These are phyloP conservation scores for Fusarium brachygibbosum DNA, from an alignment of 2,329 filamentous ascomycete species.

Conservation along the genomic window DNA sequence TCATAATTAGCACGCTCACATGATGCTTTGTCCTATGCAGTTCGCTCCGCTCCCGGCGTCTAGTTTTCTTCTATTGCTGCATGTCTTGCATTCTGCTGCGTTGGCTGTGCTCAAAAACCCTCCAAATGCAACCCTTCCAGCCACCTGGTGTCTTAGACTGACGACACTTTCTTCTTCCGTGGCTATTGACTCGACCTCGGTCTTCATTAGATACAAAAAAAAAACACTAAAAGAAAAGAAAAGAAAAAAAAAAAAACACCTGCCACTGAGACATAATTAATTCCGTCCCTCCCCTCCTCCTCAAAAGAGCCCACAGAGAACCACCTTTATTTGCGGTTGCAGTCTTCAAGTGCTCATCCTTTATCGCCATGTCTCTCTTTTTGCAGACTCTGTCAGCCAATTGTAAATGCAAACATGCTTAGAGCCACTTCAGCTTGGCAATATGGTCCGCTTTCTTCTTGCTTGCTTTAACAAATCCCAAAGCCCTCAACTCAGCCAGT, in stretches of 20 bases:
- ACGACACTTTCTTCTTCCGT: conserved; percentile 29
- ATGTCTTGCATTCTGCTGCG: conserved; percentile 45
- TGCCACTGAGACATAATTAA: conserved; percentile 19
- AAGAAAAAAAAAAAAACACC: conserved; percentile 1
- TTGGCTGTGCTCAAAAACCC: conserved; percentile 36
- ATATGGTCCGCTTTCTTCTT: conserved; percentile 94
- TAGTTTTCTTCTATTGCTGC: conserved; percentile 32
- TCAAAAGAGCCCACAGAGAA: conserved; percentile 15
- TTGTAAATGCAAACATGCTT: conserved; percentile 28
- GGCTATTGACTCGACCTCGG: conserved; percentile 23
- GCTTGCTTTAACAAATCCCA: conserved; percentile 90
- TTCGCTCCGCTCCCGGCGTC: conserved; percentile 44
- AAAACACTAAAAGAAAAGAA: background rate
- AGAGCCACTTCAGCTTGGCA: conserved; percentile 87
- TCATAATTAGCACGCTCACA: conserved; percentile 36
- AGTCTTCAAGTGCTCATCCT: conserved; percentile 3
- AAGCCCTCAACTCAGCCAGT: conserved; percentile 83
- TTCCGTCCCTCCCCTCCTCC: conserved; percentile 17
- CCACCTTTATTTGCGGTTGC: conserved; percentile 14
- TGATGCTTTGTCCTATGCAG: conserved; percentile 44
- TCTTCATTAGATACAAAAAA: background rate
- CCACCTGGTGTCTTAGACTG: conserved; percentile 48
- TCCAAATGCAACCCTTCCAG: conserved; percentile 31
- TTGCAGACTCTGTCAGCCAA: conserved; percentile 20
- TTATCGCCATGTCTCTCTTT: conserved; percentile 33